Evolutionary conservation across 768 basidiomycete species (phyloP).

Genomic region (Cystoderma amianthinum): DNA sequence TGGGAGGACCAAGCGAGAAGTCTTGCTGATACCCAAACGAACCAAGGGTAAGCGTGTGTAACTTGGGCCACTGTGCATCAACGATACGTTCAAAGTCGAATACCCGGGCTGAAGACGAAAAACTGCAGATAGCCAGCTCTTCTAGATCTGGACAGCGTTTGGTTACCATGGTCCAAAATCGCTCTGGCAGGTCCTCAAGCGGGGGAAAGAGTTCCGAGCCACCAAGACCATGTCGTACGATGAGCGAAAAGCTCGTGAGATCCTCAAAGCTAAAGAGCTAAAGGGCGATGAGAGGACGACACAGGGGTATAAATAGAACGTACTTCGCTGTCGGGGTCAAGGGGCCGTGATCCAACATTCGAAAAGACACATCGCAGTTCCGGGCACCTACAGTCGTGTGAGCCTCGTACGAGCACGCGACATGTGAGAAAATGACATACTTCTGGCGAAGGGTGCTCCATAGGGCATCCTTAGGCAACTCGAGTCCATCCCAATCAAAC

Average conservation of each 20-base stretch:
- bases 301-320: not conserved
- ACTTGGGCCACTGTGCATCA: constrained; percentile 30
- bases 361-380: constrained; percentile 34
- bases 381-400: constrained; percentile 33
- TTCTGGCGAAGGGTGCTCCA: constrained; percentile 32
- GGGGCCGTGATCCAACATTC: constrained; percentile 29
- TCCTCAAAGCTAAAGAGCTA: constrained; percentile 35
- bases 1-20: constrained; percentile 28
- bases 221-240: constrained; percentile 37
- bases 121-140: constrained; percentile 42
- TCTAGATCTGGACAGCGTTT: constrained; percentile 38
- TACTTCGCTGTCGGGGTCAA: constrained; percentile 26
- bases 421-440: constrained; percentile 28
- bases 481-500: constrained; percentile 48
- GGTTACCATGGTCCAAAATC: constrained; percentile 43
- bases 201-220: constrained; percentile 31
- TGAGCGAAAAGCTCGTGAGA: constrained; percentile 38
- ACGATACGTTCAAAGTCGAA: constrained; percentile 34
- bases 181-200: constrained; percentile 29
- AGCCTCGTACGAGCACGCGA: no score
- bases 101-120: constrained; percentile 37
- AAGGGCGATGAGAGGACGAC: not conserved
- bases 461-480: constrained; percentile 32
- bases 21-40: constrained; percentile 43
- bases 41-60: constrained; percentile 39